Base-by-base conservation (phyloP, 2,329 filamentous ascomycete genomes). In the Cladosporium sp. region DNA sequence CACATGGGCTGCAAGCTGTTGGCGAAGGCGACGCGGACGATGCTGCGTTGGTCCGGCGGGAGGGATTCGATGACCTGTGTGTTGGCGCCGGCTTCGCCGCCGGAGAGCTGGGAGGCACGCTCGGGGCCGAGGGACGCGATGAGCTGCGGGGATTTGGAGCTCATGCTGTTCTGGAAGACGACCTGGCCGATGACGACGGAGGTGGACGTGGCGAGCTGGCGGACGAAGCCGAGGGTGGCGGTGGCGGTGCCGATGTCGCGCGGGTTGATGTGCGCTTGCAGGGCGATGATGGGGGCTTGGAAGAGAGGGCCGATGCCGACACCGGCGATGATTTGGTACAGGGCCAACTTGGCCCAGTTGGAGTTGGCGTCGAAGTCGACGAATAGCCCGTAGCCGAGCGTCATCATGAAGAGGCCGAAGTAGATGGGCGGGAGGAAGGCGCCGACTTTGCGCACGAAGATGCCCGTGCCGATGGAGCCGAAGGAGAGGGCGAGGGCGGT, bases 91-190 rank as follows among this genome's bases (percentile, higher is more conserved):
- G 85, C 81, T 50, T 77, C 74, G 56, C 72, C 70, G 13, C 83
- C 83, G 3, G 79, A 76, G 5, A 88, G 74, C 19, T 72, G 61
- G 3, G 65, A 58, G 0, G 81, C 81, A 1, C 76, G 68, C 2
- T 77, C 62, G 0, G 71, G 68, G 0, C 78, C 78, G 0, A 88
- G 73, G 22, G 22, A 9, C 5, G 22, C 22, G 22, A 27, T n/a
- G n/a, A n/a, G n/a, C n/a, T n/a, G n/a, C n/a, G n/a, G n/a, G n/a
- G n/a, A n/a, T 58, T 82, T 78, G 41, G 71, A 73, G 55, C 80
- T 69, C 82, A 89, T 87, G 52, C 78, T 71, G 64, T 91, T 90
- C 68, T 89, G 83, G 70, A 91, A 90, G 27, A 91, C 78, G 39
- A 89, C 85, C n/a, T 85, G 82, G 17, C 88, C 88, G 29, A 90